Evolutionary conservation across 352 stramenopile species (phyloP), one percentile per base, ranked within the genome.

Genomic region (Phytophthora gonapodyides): DNA sequence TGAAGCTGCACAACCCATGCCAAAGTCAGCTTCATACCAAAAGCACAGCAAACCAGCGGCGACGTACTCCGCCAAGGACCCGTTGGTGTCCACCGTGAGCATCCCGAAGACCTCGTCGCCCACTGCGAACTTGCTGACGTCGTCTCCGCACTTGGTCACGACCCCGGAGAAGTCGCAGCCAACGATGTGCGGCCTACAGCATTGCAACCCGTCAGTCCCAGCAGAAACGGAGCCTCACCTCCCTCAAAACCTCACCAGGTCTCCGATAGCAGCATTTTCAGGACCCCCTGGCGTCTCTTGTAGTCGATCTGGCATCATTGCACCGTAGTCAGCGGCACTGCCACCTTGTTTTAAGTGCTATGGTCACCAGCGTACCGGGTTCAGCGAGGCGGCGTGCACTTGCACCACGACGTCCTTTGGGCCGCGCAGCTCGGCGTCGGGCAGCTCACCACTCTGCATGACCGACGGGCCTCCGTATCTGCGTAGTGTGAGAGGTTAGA

Each of bases 81-180:
- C 84, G 45, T 81, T 88, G 61, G 56, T 67, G 59, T 85, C 67
- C 57, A 89, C 79, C 17, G 82, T 77, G 40, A 91, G 54, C 77
- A 90, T 90, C 31, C 78, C 78, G 56, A 87, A 93, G 16, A 93
- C 84, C 44, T 87, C 65, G 30, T 93, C 82, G 19, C 80, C 82
- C 30, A 74, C 40, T 47, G 54, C 50, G 53, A 91, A 90, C 61
- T 75, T 84, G 50, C 67, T 82, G 30, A 87, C 82, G 5, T 75
- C 70, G 9, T 75, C 61, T 36, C 84, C 84, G 49, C 73, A 85
- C 17, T 72, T 58, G 30, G 70, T 68, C 0, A 93, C 74, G 27
- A 90, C 75, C 12, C 84, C 84, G 9, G 80, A 87, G 15, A 91
- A 69, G 51, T 93, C 84, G 41, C 91, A 91, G 2, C 84, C 84